Conservation (phyloP, 164 flowering plant genomes). For the Umbellularia californica region DNA sequence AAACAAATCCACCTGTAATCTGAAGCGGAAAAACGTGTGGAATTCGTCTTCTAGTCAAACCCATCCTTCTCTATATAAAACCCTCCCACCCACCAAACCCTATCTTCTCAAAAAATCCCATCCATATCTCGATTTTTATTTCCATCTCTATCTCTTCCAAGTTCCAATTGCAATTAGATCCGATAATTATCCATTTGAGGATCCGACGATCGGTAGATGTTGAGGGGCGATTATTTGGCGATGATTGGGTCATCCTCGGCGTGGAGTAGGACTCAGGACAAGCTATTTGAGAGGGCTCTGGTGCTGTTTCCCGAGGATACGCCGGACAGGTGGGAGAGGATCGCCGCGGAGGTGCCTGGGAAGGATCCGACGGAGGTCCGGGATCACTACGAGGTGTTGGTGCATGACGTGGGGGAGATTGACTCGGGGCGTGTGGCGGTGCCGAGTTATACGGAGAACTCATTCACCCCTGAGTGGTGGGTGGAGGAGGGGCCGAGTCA, state of each 20-base stretch:
- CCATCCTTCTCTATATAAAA: no score
- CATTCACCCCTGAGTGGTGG: conserved; percentile 7
- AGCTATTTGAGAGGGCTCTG: conserved; percentile 59
- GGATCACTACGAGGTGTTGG: conserved; percentile 47
- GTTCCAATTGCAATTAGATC: no score
- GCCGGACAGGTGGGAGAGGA: conserved; percentile 50
- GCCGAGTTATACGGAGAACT: conserved; percentile 48
- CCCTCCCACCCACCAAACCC: no score
- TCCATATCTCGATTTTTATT: no score
- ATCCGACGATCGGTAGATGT: no score
- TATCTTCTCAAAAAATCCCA: no score
- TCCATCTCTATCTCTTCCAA: no score
- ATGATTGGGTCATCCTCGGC: not conserved
- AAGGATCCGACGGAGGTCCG: conserved; percentile 41
- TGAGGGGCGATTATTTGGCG: not conserved
- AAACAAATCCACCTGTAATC: no score
- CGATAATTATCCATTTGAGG: no score
- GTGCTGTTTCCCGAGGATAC: conserved; percentile 36
- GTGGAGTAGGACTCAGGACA: conserved; percentile 51
- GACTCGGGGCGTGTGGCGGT: conserved; percentile 54
- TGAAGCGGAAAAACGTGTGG: no score
- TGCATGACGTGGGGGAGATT: conserved; percentile 50
- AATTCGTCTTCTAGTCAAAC: no score
- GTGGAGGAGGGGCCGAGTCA: conserved; percentile 20
- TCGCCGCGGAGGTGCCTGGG: conserved; percentile 46